A percentile compares a stretch with the other conserved stretches of the same genome.
Evolutionary conservation across 352 stramenopile species (phyloP).

Genomic region (Phytophthora hybrid): DNA sequence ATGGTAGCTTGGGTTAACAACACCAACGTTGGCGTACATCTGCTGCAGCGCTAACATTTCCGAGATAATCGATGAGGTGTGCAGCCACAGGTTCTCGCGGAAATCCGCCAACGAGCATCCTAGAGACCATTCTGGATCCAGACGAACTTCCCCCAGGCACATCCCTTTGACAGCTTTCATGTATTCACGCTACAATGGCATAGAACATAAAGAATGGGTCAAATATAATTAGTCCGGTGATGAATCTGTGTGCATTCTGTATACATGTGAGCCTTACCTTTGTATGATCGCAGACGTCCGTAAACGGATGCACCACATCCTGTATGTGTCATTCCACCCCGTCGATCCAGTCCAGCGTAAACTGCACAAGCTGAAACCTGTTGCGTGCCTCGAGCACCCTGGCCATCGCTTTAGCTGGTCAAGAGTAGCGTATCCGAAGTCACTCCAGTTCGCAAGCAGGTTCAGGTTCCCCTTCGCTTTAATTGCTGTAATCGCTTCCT

Average conservation of each 20-base stretch:
- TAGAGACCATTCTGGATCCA: background rate
- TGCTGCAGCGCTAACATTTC: slow-evolving; percentile 1
- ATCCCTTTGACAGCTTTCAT: slow-evolving; percentile 1
- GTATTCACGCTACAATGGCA: slow-evolving; percentile 1
- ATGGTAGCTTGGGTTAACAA: slow-evolving; percentile 7
- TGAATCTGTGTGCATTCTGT: no score
- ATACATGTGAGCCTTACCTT: background rate
- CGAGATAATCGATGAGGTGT: slow-evolving; percentile 12
- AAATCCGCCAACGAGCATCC: slow-evolving; percentile 13
- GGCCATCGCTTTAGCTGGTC: slow-evolving; percentile 6
- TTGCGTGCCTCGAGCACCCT: slow-evolving; percentile 3
- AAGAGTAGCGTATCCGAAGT: slow-evolving; percentile 2
- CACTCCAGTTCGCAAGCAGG: background rate
- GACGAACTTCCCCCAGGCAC: background rate
- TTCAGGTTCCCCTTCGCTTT: background rate
- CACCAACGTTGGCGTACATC: background rate
- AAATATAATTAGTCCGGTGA: no score
- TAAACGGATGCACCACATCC: background rate
- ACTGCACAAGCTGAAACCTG: slow-evolving; percentile 1
- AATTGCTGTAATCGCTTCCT: background rate
- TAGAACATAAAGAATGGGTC: background rate
- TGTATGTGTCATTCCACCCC: slow-evolving; percentile 6
- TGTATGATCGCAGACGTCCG: background rate
- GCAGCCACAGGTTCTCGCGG: slow-evolving; percentile 16
- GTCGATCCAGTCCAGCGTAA: slow-evolving; percentile 6